Percentiles rank a stretch among this genome's conserved stretches.
phyloP scores from a whole-genome alignment of 1,139 yeast species.

The Candida gigantensis region DNA sequence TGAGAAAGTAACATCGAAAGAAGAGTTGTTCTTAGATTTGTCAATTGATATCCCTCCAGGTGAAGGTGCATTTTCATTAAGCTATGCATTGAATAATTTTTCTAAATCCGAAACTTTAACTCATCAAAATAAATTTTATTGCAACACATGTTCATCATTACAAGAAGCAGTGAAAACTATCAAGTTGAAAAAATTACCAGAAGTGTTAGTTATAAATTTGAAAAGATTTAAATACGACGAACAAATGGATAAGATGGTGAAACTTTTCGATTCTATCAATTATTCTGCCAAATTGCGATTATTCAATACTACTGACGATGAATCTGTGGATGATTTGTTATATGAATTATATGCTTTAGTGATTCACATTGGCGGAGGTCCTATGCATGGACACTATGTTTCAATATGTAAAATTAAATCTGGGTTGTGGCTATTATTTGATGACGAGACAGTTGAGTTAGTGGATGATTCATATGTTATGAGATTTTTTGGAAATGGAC shows the following conservation, averaged over 20 bases:
- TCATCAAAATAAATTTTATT: constrained; percentile 87
- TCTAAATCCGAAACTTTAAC: constrained; percentile 83
- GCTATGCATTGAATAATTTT: constrained; percentile 74
- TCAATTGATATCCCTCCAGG: constrained; percentile 80
- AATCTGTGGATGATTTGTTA: constrained; percentile 40
- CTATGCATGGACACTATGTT: constrained; percentile 96
- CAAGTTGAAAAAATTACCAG: constrained; percentile 76
- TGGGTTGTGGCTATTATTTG: constrained; percentile 88
- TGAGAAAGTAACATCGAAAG: constrained; percentile 80
- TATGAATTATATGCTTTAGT: constrained; percentile 86
- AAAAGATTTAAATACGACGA: constrained; percentile 93
- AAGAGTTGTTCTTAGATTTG: constrained; percentile 83
- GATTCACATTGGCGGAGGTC: constrained; percentile 96
- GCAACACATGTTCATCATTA: constrained; percentile 85
- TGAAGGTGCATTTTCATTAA: constrained; percentile 63
- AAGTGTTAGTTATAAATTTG: constrained; percentile 76
- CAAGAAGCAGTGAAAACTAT: constrained; percentile 97
- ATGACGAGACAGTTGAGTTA: constrained; percentile 91
- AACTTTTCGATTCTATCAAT: constrained; percentile 80
- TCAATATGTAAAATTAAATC: constrained; percentile 77
- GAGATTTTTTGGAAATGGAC: constrained; percentile 86
- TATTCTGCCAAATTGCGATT: constrained; percentile 77
- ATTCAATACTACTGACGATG: constrained; percentile 65
- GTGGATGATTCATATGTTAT: constrained; percentile 83
- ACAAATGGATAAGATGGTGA: constrained; percentile 75